These are phyloP conservation scores for Cylindrotheca fusiformis DNA, from an alignment of 108 stramenopile genomes.

Conservation along the genomic window DNA sequence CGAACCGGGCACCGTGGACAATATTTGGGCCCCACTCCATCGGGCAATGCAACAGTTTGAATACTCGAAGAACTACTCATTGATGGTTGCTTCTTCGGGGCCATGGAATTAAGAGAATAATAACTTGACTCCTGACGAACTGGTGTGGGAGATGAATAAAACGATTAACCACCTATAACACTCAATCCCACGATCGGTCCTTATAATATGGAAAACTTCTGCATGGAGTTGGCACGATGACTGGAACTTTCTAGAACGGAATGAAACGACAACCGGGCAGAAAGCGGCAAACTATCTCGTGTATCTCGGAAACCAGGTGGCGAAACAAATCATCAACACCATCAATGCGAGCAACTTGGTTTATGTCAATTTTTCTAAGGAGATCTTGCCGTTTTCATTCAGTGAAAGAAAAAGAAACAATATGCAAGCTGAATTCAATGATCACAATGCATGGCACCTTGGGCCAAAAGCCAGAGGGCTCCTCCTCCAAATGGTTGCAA, in stretches of 20 bases:
- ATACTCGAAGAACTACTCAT: not conserved
- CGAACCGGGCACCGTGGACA: not conserved
- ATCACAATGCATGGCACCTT: not conserved
- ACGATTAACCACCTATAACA: not conserved
- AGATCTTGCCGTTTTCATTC: not conserved
- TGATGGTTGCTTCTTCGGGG: not conserved
- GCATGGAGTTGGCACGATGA: not conserved
- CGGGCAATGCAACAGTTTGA: not conserved
- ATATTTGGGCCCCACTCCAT: not conserved
- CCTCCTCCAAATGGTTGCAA: not conserved
- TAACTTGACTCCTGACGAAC: not conserved
- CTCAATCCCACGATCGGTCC: not conserved
- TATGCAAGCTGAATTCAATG: not conserved
- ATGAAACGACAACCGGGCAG: not conserved
- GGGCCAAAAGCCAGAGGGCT: not conserved
- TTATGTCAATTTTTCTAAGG: not conserved
- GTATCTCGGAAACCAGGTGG: not conserved
- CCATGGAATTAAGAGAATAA: not conserved
- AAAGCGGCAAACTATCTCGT: not conserved
- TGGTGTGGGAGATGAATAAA: not conserved
- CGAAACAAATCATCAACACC: not conserved
- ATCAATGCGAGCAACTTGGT: not conserved
- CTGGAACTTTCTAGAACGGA: not conserved
- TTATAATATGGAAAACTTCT: not conserved
- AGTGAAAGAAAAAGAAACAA: not conserved